These are phyloP conservation scores for Auriculariales sp. DNA, from an alignment of 768 basidiomycete genomes.

Conservation along the genomic window DNA sequence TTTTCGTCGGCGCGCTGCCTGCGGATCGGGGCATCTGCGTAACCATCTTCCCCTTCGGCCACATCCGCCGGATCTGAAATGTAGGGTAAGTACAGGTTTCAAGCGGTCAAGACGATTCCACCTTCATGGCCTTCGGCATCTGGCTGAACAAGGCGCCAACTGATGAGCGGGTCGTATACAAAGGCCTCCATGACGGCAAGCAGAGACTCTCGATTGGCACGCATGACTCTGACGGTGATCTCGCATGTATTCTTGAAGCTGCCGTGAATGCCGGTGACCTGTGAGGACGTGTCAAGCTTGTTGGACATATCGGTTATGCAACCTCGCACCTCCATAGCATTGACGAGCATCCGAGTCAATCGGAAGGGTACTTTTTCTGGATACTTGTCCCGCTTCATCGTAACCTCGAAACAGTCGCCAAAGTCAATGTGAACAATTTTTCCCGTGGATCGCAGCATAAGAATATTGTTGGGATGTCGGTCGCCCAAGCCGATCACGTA, in stretches of 20 bases:
- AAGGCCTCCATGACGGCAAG: slow-evolving; percentile 97
- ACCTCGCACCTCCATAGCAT: slow-evolving; percentile 86
- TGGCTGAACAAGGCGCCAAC: slow-evolving; percentile 85
- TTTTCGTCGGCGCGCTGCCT: slow-evolving; percentile 86
- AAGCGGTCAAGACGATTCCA: slow-evolving; percentile 2
- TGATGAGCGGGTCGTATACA: slow-evolving; percentile 95
- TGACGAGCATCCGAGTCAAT: slow-evolving; percentile 92
- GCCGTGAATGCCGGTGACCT: slow-evolving; percentile 97
- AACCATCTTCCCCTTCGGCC: slow-evolving; percentile 43
- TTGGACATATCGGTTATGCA: not conserved
- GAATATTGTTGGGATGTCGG: slow-evolving; percentile 88
- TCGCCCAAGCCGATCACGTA: slow-evolving; percentile 97
- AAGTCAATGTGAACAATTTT: slow-evolving; percentile 96
- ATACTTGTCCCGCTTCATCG: slow-evolving; percentile 97
- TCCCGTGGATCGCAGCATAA: slow-evolving; percentile 82
- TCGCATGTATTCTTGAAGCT: slow-evolving; percentile 93
- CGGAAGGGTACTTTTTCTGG: slow-evolving; percentile 98
- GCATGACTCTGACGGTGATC: slow-evolving; percentile 92
- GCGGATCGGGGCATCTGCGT: slow-evolving; percentile 67
- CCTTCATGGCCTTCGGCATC: slow-evolving; percentile 50
- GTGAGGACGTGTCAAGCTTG: slow-evolving; percentile 2
- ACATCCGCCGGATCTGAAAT: slow-evolving; percentile 27
- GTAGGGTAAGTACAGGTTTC: slow-evolving; percentile 1
- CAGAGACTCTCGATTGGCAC: slow-evolving; percentile 95
- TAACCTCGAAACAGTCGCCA: slow-evolving; percentile 97